A percentile compares a stretch with the other conserved stretches of the same genome.
Evolutionary conservation across 306 rosid species (phyloP).

Genomic region (Citrullus colocynthis): DNA sequence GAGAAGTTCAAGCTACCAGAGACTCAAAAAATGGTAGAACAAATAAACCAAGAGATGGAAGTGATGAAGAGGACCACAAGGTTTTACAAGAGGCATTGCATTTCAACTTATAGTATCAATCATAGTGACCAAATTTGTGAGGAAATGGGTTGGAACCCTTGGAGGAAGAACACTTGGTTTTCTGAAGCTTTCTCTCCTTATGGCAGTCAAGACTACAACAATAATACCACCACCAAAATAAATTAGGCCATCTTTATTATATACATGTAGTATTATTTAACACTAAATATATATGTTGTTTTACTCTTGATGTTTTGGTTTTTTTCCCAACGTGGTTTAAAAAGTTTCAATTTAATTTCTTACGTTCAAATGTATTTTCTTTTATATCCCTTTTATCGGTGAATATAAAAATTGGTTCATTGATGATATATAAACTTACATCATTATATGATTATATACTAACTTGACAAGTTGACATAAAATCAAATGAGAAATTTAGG

Average conservation of each 20-base stretch:
- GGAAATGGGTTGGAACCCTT: conserved; percentile 39
- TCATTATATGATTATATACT: no score
- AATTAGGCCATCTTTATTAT: neutral
- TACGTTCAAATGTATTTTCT: no score
- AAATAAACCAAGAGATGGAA: conserved; percentile 20
- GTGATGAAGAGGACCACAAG: conserved; percentile 45
- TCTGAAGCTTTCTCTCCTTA: conserved; percentile 48
- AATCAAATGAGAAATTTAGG: no score
- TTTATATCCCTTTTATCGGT: no score
- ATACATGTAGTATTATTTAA: neutral
- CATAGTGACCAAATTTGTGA: conserved; percentile 48
- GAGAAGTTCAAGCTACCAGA: conserved; percentile 45
- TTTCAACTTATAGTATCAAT: conserved; percentile 60
- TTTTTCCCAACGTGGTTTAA: neutral
- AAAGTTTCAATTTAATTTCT: neutral
- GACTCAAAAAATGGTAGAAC: conserved; percentile 31
- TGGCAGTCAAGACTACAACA: conserved; percentile 35
- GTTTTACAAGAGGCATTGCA: conserved; percentile 46
- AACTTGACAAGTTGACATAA: no score
- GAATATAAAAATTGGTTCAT: neutral
- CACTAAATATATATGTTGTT: neutral
- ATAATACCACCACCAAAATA: neutral
- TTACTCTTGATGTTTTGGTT: neutral
- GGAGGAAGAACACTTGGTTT: conserved; percentile 47
- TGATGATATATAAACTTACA: neutral